These are phyloP conservation scores for Ophiostoma himal-ulmi DNA, from an alignment of 2,329 filamentous ascomycete species.

Conservation along the genomic window DNA sequence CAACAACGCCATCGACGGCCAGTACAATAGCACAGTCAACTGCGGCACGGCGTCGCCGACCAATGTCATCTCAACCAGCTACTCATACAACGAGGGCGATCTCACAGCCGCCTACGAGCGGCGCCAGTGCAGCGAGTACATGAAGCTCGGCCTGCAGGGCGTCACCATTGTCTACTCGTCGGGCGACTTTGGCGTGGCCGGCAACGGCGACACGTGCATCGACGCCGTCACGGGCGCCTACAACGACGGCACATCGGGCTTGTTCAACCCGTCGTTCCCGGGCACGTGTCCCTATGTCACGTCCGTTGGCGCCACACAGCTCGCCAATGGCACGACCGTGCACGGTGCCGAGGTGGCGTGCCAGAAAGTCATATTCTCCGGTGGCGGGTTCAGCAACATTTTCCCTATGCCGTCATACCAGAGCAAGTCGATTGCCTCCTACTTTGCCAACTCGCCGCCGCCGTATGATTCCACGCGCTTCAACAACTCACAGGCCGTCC, in stretches of 20 bases:
- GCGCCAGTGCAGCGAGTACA: constrained; percentile 45
- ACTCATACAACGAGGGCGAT: constrained; percentile 49
- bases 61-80: constrained; percentile 47
- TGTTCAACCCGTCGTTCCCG: constrained; percentile 26
- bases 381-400: constrained; percentile 44
- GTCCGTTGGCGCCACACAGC: constrained; percentile 36
- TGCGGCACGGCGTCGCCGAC: constrained; percentile 42
- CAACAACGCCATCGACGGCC: constrained; percentile 35
- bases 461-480: background rate
- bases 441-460: constrained; percentile 33
- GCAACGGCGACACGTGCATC: constrained; percentile 38
- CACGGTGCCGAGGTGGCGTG: constrained; percentile 38
- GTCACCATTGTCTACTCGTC: constrained; percentile 46
- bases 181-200: constrained; percentile 45
- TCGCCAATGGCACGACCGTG: constrained; percentile 32
- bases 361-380: background rate
- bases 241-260: constrained; percentile 27
- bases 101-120: constrained; percentile 50
- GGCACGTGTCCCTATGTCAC: constrained; percentile 44
- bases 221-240: constrained; percentile 36
- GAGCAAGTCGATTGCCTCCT: constrained; percentile 35
- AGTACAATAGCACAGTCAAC: constrained; percentile 32
- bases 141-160: constrained; percentile 50
- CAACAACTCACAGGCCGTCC: constrained; percentile 22
- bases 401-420: constrained; percentile 43